Evolutionary conservation across 257 asterid genomes (phyloP).

Genomic region (Henckelia pumila): DNA sequence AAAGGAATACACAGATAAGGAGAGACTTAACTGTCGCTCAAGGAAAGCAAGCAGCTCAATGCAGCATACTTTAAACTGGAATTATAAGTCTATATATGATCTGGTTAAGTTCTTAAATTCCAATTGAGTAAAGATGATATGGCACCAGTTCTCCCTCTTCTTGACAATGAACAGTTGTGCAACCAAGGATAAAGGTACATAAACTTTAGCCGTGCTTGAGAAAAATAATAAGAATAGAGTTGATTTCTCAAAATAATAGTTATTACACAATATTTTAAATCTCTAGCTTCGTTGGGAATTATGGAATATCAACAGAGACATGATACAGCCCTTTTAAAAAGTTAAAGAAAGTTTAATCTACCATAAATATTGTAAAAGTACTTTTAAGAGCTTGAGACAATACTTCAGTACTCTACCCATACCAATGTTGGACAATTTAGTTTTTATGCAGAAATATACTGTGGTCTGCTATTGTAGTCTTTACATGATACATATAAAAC

Average conservation of each 20-base stretch:
- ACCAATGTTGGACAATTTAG: not conserved
- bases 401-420: not conserved
- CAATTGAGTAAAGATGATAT: not conserved
- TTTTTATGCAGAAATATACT: too few relatives aligned
- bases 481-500: not conserved
- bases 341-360: not conserved
- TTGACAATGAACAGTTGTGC: not conserved
- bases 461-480: not conserved
- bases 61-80: not conserved
- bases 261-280: not conserved
- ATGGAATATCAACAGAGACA: not conserved
- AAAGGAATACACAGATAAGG: not conserved
- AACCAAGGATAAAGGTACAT: not conserved
- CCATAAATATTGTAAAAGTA: conserved; percentile 6
- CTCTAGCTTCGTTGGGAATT: not conserved
- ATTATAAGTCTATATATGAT: not conserved
- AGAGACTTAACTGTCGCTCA: not conserved
- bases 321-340: not conserved
- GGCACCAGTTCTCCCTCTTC: not conserved
- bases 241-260: not conserved
- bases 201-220: not conserved
- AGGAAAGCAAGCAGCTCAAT: not conserved
- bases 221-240: not conserved
- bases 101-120: not conserved
- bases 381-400: not conserved